Base-by-base conservation (phyloP, 1,284 basidiomycete genomes). In the Meira nashicola region DNA sequence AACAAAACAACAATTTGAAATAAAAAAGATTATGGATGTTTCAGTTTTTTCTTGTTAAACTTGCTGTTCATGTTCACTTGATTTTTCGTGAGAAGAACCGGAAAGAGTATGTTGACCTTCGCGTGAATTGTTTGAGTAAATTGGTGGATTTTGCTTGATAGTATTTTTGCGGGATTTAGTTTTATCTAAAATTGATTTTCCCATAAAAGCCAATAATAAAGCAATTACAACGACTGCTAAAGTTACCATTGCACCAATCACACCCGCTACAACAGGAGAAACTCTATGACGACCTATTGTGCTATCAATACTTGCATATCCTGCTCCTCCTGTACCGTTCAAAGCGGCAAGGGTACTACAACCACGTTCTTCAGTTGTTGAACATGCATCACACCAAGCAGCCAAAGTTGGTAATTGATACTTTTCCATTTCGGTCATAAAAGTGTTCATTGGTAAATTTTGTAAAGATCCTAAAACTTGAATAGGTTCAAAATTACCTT, bases 381-480 rank as follows among this genome's bases (percentile, higher is more conserved):
- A 65, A 68, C 80, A 81, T 9, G 66, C 66, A 43, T 68, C 70
- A 67, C 80, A 81, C 80, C 80, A 81, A 44, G 80, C 62, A 10
- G 76, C 70, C 15, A 80, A 71, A 14, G 68, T 72, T 21, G 77
- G 73, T 53, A 82, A 64, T 2, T 76, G 74, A 59, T 75, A 65
- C 2, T 77, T 71, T 82, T 88, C 84, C 60, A 87, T 82, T 60
- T 86, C 84, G 80, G 87, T 85, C 73, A 87, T 85, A 81, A 91
- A 90, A 67, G 88, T 86, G 7, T 85, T 85, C 64, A 90, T 82
- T 41, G 87, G 84, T 66, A 90, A 59, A 86, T 60, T 84, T 83
- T 69, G 85, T 0, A n/a, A 9, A 6, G 46, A 40, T 12, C 70
- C 71, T 46, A 78, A 78, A 46, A 80, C 53, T 7, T 68, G 60